Evolutionary conservation across 2,329 filamentous ascomycete species (phyloP), one percentile per base, ranked within the genome.

Genomic region (Fusarium tuaranense): DNA sequence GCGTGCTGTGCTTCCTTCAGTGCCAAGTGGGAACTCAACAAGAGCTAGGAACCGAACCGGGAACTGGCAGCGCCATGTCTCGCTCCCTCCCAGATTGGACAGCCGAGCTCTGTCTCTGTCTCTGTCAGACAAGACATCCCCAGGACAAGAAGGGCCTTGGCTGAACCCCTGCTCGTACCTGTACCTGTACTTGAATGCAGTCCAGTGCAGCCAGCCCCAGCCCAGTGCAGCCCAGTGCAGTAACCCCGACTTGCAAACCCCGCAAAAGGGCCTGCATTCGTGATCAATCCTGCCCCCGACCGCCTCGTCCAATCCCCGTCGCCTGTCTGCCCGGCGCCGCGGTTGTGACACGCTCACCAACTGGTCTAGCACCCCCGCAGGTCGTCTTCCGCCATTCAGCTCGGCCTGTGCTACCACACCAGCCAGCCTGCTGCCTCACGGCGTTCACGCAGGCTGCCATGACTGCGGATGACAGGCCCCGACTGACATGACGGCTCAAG

Each of bases 201-300:
- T 44, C 12, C 12, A 22, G n/a, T 44, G 39, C 39, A 44, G 32
- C 30, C 30, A 38, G 36, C 36, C 16, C 16, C 36, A 39, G 36
- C 36, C 36, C 36, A 39, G 22, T 8, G 20, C 44, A 48, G 41
- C 6, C 3, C n/a, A 44, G 44, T 16, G 44, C 22, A 48, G 44
- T 60, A 69, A 74, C 75, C 72, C 72, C 71, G 57, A 61, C 57
- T 53, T 65, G 65, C 58, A 32, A 72, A 72, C 72, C 72, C 72
- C 72, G 68, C 71, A 74, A 79, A 78, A 36, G 48, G 25, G 30
- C 62, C 58, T 61, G 67, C 57, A 62, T 72, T 79, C 72, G 76
- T 71, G 73, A 69, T 78, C 68, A 68, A 39, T 55, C 71, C 63
- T 75, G 16, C 61, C 63, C 63, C 65, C 66, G 70, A 75, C 48